A percentile compares a stretch with the other conserved stretches of the same genome.
These are phyloP conservation scores for Umbilicaria muhlenbergii DNA, from an alignment of 495 filamentous ascomycete species.

Conservation along the genomic window DNA sequence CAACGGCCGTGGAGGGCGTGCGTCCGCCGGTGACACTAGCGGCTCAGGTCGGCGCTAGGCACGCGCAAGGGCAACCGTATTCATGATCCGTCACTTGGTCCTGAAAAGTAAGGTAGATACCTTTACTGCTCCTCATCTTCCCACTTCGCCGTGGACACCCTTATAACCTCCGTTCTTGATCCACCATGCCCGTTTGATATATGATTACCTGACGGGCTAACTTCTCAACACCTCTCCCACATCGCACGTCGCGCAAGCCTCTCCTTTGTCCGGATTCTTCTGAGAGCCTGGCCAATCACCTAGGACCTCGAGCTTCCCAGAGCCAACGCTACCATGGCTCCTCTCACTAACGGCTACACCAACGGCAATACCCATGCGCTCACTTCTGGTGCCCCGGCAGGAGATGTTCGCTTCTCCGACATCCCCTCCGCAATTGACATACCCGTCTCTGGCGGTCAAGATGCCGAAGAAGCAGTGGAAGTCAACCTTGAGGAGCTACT, in stretches of 20 bases:
- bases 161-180: not conserved
- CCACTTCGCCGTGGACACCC: not conserved
- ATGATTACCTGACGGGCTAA: not conserved
- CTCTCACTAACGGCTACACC: conserved; percentile 35
- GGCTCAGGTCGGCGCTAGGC: not conserved
- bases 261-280: conserved; percentile 7
- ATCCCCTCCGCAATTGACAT: conserved; percentile 84
- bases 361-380: conserved; percentile 31
- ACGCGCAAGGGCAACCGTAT: too few relatives aligned
- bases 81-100: too few relatives aligned
- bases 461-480: conserved; percentile 73
- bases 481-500: conserved; percentile 79
- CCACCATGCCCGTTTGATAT: not conserved
- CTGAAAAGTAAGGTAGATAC: too few relatives aligned
- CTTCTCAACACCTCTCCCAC: not conserved
- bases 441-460: conserved; percentile 62
- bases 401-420: conserved; percentile 59
- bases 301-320: not conserved
- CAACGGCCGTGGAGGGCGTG: not conserved
- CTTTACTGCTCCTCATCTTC: too few relatives aligned
- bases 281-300: not conserved
- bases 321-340: conserved; percentile 27
- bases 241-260: not conserved
- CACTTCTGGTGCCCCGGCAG: conserved; percentile 8
- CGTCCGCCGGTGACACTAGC: not conserved